Base-by-base conservation (phyloP, 2,329 filamentous ascomycete genomes). In the Claviceps paspali region DNA sequence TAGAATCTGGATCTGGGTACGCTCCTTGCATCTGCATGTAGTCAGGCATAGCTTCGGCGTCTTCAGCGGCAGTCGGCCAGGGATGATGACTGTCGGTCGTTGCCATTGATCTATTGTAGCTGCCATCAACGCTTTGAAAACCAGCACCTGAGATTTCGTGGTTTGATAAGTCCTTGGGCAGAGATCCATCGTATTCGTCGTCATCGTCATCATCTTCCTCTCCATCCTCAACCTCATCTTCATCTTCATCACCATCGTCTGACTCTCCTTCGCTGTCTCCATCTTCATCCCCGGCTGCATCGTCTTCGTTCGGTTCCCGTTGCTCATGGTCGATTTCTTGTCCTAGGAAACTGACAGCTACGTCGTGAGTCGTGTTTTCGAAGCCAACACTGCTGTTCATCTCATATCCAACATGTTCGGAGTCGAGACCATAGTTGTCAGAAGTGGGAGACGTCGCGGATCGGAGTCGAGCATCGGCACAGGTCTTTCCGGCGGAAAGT, bases 361-460 rank as follows among this genome's bases (percentile, higher is more conserved):
- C 79, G 67, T 57, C 72, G 55, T 52, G 62, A 50, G 68, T 84
- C 75, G 50, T 72, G 55, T 52, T 51, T 35, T 70, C n/a, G n/a
- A n/a, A n/a, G n/a, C n/a, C n/a, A n/a, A n/a, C n/a, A n/a, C n/a
- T 65, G 39, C 94, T 65, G 55, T 96, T 84, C 49, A 96, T 86
- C 60, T 94, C 86, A 56, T 96, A 88, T 38, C 80, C 86, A 35
- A 88, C 68, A 4, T 78, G 81, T 2, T 76, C 76, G 50, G 94
- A 94, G 53, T 95, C 82, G 45, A 69, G 77, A 37, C 70, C 77
- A 54, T 93, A 95, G 56, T 93, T 95, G 42, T 80, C 73, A 53
- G 94, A 94, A 38, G 96, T 93, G 39, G 73, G 65, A 52, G 94
- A 86, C 54, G 93, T 91, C 5, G 76, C 76, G n/a, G 76, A 78